Evolutionary conservation across 192 early-diverging fungal species (phyloP).

Genomic region (Coemansia sp.): DNA sequence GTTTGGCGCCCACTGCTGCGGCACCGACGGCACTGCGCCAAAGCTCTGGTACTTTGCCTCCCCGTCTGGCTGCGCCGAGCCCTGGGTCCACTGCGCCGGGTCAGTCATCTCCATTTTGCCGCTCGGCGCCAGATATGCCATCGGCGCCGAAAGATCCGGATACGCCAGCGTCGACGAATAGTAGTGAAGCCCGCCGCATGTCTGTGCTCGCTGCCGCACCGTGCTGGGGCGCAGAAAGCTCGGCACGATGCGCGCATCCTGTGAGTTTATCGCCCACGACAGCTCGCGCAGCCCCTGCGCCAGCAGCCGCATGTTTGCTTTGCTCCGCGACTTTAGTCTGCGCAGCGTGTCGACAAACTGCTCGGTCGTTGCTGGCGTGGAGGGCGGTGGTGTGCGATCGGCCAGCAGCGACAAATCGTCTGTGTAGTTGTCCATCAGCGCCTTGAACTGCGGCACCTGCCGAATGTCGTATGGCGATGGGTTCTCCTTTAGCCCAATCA

Average conservation of each 20-base stretch:
- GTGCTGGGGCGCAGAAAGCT: conserved; percentile 22
- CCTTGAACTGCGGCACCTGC: conserved; percentile 45
- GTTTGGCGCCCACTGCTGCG: conserved; percentile 46
- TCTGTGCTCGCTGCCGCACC: neutral
- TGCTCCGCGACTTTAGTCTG: conserved; percentile 33
- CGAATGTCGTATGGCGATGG: conserved; percentile 50
- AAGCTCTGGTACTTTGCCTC: neutral
- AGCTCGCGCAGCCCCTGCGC: conserved; percentile 47
- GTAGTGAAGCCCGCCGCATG: conserved; percentile 16
- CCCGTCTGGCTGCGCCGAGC: neutral
- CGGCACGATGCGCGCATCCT: conserved; percentile 34
- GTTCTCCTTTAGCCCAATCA: conserved; percentile 51
- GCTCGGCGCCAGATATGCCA: conserved; percentile 49
- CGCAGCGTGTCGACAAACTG: conserved; percentile 48
- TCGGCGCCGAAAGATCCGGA: conserved; percentile 39
- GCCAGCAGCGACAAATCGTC: conserved; percentile 55
- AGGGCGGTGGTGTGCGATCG: conserved; percentile 26
- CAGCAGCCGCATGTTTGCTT: conserved; percentile 39
- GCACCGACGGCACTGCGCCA: conserved; percentile 1
- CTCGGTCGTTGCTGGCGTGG: conserved; percentile 34
- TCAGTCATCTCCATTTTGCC: conserved; percentile 55
- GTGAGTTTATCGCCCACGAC: conserved; percentile 43
- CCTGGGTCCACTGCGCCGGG: conserved; percentile 26
- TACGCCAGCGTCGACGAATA: conserved; percentile 43
- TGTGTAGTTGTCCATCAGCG: conserved; percentile 54